phyloP scores from a whole-genome alignment of 768 basidiomycete genomes.

The Lepiota subincarnata region DNA sequence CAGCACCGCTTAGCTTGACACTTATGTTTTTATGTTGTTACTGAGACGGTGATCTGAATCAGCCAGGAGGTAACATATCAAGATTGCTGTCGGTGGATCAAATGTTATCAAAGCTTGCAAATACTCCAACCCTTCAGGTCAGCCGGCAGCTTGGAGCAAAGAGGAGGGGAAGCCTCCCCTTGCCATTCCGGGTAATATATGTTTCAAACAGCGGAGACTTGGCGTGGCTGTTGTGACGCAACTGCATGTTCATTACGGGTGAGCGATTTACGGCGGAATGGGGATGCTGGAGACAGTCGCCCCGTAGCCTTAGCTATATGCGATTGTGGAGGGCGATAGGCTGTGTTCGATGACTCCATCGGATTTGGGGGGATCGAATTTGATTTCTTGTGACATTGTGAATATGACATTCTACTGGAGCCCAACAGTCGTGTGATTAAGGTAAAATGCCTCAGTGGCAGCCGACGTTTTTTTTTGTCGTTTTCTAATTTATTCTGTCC shows the following conservation, averaged over 20 bases:
- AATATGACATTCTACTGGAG: neutral
- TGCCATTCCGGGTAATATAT: neutral
- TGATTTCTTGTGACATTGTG: neutral
- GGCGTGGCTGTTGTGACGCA: too few species aligned
- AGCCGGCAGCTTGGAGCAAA: neutral
- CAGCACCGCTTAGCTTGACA: constrained; percentile 3
- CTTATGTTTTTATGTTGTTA: neutral
- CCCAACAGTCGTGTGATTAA: constrained; percentile 7
- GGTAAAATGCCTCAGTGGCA: constrained; percentile 12
- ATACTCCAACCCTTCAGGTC: neutral
- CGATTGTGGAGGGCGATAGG: neutral
- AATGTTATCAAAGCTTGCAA: neutral
- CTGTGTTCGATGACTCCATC: neutral
- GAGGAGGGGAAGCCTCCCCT: neutral
- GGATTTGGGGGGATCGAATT: neutral
- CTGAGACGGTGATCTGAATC: neutral
- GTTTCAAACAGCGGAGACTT: too few species aligned
- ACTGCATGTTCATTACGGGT: neutral
- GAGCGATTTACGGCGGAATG: neutral
- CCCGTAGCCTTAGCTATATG: neutral
- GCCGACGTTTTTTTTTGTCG: neutral
- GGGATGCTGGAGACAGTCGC: neutral
- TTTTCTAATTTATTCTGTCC: neutral
- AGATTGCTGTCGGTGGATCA: constrained; percentile 2
- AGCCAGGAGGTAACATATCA: neutral